Percentiles rank a stretch among this genome's conserved stretches.
Evolutionary conservation across 2,329 filamentous ascomycete species (phyloP).

Genomic region (Hymenotorrendiella dingleyae): DNA sequence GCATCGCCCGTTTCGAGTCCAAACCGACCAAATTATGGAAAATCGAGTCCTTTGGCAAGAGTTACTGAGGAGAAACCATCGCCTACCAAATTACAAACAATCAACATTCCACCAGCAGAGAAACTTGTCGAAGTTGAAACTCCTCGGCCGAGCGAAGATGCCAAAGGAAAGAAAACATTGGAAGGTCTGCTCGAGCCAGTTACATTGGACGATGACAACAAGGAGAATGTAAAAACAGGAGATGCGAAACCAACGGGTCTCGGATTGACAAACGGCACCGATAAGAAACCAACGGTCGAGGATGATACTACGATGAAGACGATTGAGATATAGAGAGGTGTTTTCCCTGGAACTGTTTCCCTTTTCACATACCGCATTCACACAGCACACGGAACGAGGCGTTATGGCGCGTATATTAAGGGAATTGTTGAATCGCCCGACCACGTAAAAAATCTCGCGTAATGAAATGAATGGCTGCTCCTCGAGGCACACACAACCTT

Average conservation of each 20-base stretch:
- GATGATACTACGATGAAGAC: slow-evolving; percentile 32
- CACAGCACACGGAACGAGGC: slow-evolving; percentile 21
- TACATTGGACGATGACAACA: slow-evolving; percentile 23
- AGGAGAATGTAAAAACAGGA: slow-evolving; percentile 25
- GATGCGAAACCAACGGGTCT: slow-evolving; percentile 13
- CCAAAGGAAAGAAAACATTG: slow-evolving; percentile 22
- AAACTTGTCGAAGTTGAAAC: slow-evolving; percentile 33
- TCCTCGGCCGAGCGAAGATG: slow-evolving; percentile 28
- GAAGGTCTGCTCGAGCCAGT: slow-evolving; percentile 25
- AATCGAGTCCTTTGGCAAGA: slow-evolving; percentile 66
- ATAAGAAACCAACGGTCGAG: slow-evolving; percentile 28
- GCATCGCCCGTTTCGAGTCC: slow-evolving; percentile 60
- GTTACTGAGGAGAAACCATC: slow-evolving; percentile 60
- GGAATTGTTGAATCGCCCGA: slow-evolving; percentile 4
- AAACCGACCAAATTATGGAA: slow-evolving; percentile 58
- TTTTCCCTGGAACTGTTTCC: slow-evolving; percentile 10
- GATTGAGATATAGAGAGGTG: slow-evolving; percentile 29
- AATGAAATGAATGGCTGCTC: slow-evolving; percentile 20
- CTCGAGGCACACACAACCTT: slow-evolving; percentile 11
- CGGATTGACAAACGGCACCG: slow-evolving; percentile 20
- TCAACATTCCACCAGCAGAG: slow-evolving; percentile 19
- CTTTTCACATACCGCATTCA: slow-evolving; percentile 9
- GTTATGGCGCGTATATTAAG: slow-evolving; percentile 23
- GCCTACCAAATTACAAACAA: slow-evolving; percentile 23
- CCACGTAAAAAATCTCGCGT: slow-evolving; percentile 15